Evolutionary conservation across 2,329 filamentous ascomycete species (phyloP).

Genomic region (Phoma herbarum): DNA sequence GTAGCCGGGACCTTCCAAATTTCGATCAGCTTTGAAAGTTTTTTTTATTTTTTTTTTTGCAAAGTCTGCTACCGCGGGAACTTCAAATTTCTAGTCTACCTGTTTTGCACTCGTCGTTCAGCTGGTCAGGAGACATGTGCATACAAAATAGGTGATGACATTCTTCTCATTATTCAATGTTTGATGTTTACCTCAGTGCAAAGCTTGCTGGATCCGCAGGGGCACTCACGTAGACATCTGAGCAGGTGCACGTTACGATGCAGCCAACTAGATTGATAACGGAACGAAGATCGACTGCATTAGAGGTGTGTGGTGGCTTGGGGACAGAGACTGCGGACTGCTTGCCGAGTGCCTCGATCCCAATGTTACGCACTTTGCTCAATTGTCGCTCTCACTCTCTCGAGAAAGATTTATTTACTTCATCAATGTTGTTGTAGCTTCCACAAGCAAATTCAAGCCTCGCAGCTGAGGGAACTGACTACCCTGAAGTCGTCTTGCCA

Average conservation of each 20-base stretch:
- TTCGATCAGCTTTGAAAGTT: background rate
- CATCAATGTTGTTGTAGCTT: too few relatives aligned
- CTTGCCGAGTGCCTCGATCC: background rate
- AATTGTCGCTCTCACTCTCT: background rate
- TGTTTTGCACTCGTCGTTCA: too few relatives aligned
- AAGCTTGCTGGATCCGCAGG: too few relatives aligned
- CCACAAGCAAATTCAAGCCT: too few relatives aligned
- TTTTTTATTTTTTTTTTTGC: background rate
- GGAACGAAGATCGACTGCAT: background rate
- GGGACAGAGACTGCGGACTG: background rate
- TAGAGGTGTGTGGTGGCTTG: background rate
- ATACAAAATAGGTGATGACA: background rate
- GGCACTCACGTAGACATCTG: too few relatives aligned
- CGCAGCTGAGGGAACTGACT: too few relatives aligned
- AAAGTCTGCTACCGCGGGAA: background rate
- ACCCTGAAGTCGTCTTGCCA: too few relatives aligned
- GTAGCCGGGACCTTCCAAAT: background rate
- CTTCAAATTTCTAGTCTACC: too few relatives aligned
- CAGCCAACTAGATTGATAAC: background rate
- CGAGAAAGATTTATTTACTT: too few relatives aligned
- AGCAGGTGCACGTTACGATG: background rate
- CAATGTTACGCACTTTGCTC: background rate
- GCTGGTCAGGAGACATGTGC: background rate
- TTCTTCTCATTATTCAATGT: too few relatives aligned
- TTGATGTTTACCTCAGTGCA: too few relatives aligned